Evolutionary conservation across 1,284 basidiomycete genomes (phyloP), one percentile per base, ranked within the genome.

Genomic region (Sutorius eximius): DNA sequence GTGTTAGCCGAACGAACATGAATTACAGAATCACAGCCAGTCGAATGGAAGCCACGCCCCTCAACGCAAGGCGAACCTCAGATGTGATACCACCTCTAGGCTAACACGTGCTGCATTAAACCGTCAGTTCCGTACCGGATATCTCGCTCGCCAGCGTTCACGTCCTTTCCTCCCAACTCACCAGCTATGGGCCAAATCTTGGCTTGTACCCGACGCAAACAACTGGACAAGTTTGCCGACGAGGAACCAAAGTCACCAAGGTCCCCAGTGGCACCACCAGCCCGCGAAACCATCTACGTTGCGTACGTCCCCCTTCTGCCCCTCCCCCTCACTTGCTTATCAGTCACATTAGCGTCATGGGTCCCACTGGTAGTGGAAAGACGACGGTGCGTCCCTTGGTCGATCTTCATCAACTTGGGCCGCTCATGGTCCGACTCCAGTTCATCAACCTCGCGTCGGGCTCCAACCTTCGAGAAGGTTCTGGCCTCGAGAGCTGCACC

Each of bases 381-480:
- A 70, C 70, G 41, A 72, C 69, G 50, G 71, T 72, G 0, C 13
- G 69, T 62, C 49, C 43, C 42, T 37, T 34, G 12, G 16, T 45
- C 40, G 11, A 18, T 40, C 12, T 34, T 42, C 5, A 42, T 37
- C 27, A 16, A 5, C 10, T n/a, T 37, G 2, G 10, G 18, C 47
- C 27, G 22, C 70, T 66, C 38, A 64, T 29, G 7, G 15, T 24
- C 12, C 44, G 15, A 33, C 34, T 12, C 33, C 22, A 73, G 74
- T 75, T 74, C 60, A 73, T 74, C 59, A 75, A 74, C 56, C 37
- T 62, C 2, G 69, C 68, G 27, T 74, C 73, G 22, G 65, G 63
- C 2, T 75, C 74, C 4, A 34, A 53, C 40, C 59, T 75, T 18
- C 60, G 65, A 38, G 67, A 70, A 32, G 70, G 74, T 12, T 57